Base-by-base conservation (phyloP, 1,139 yeast genomes). In the Groenewaldozyma sp. region DNA sequence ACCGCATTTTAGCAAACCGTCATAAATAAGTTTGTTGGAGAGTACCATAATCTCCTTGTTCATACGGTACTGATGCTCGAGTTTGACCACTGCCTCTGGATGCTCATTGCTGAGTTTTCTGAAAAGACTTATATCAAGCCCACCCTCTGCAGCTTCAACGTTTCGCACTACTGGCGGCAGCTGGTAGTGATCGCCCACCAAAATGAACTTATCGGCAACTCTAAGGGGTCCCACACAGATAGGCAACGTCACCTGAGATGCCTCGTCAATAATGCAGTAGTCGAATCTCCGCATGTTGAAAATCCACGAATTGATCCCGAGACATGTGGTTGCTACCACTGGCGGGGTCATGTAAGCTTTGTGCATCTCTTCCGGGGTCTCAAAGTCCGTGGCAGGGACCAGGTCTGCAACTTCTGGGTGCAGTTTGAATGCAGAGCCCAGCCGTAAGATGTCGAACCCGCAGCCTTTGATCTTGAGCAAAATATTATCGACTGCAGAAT, bases 181-280 rank as follows among this genome's bases (percentile, higher is more conserved):
- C 57, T 93, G 99, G 49, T 74, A 75, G 56, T 91, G 97, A 56
- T 93, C 99, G 4, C 99, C 99, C 9, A 93, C 97, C 44, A 91
- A 68, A 1, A 93, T 70, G 55, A 91, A 91, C 58, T 73, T 82
- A 34, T 82, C 78, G 27, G 91, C 80, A 45, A 74, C 74, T 27
- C 88, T 62, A 34, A 91, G 58, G 0, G 98, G 97, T 0, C 98
- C 98, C 22, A 91, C 60, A 51, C 94, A 82, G 3, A 84, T 71
- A 0, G 99, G 98, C 66, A 91, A 68, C 0, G 96, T 79, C 0
- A 88, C 84, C 55, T 91, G 98, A 0, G 97, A 87, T 0, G 98
- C 97, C 57, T 91, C 99, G 58, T 91, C 99, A 35, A 93, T 74
- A 34, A 91, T 88, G 55, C 97, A 93, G 56, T 83, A 88, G 55